These are phyloP conservation scores for Fereydounia khargensis DNA, from an alignment of 1,284 basidiomycete genomes.

Conservation along the genomic window DNA sequence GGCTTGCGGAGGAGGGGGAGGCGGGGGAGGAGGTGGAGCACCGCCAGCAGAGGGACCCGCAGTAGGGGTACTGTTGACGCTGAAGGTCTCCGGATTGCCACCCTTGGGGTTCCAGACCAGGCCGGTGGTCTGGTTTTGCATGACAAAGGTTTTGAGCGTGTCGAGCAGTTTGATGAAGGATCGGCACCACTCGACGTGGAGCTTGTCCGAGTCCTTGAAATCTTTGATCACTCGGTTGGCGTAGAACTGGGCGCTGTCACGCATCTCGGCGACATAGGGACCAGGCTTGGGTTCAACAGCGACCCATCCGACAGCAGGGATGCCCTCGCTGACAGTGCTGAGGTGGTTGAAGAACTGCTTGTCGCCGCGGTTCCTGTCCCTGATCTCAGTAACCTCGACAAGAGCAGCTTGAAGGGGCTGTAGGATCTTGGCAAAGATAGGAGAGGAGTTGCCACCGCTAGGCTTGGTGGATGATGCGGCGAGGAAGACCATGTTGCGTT, in stretches of 20 bases:
- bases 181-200: conserved; percentile 84
- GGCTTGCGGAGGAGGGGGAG: conserved; percentile 60
- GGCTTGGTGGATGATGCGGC: conserved; percentile 73
- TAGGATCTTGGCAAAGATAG: conserved; percentile 67
- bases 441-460: conserved; percentile 64
- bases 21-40: conserved; percentile 62
- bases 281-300: conserved; percentile 76
- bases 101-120: conserved; percentile 78
- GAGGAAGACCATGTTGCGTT: conserved; percentile 69
- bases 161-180: conserved; percentile 73
- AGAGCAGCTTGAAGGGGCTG: conserved; percentile 73
- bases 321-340: conserved; percentile 77
- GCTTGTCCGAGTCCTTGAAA: conserved; percentile 79
- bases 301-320: conserved; percentile 87
- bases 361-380: conserved; percentile 78
- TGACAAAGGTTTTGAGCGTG: conserved; percentile 76
- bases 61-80: conserved; percentile 53
- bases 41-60: conserved; percentile 66
- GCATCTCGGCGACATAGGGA: conserved; percentile 77
- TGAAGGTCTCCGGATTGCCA: conserved; percentile 26
- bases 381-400: conserved; percentile 72
- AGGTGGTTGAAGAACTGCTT: conserved; percentile 81
- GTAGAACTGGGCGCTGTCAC: conserved; percentile 86
- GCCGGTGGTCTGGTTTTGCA: conserved; percentile 83
- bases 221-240: conserved; percentile 88